phyloP scores from a whole-genome alignment of 1,139 yeast species.

The Pneumocystis wakefieldiae region DNA sequence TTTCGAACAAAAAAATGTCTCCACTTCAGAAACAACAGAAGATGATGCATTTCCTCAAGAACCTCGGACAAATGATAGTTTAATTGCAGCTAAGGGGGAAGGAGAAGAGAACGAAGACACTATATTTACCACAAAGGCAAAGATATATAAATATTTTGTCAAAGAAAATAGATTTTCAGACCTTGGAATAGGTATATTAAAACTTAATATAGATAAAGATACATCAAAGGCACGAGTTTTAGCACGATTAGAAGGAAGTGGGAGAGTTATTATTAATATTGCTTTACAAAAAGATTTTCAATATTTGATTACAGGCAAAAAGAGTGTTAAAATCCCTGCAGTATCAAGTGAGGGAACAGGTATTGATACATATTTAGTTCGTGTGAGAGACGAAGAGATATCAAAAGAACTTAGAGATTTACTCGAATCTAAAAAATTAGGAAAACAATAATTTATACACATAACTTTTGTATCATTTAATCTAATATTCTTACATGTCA shows the following conservation, averaged over 20 bases:
- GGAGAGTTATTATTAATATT: constrained; percentile 59
- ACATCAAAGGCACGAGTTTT: constrained; percentile 54
- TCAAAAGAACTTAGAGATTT: constrained; percentile 38
- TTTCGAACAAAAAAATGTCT: constrained; percentile 7
- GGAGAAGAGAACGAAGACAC: constrained; percentile 78
- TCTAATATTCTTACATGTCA: neutral
- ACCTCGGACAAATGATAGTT: constrained; percentile 15
- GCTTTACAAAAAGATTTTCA: constrained; percentile 20
- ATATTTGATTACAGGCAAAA: constrained; percentile 28
- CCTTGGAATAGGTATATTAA: constrained; percentile 73
- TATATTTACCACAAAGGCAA: constrained; percentile 52
- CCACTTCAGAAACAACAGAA: constrained; percentile 13
- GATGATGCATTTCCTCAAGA: constrained; percentile 8
- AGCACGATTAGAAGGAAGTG: constrained; percentile 79
- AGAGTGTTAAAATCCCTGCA: constrained; percentile 43
- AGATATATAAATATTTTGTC: constrained; percentile 33
- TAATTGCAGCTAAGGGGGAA: constrained; percentile 38
- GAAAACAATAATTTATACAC: neutral
- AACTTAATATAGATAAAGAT: constrained; percentile 47
- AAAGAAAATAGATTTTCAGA: constrained; percentile 36
- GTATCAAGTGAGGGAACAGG: constrained; percentile 29
- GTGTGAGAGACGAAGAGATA: constrained; percentile 58
- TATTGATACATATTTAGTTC: constrained; percentile 47
- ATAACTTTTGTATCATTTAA: neutral
- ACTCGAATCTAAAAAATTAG: neutral